Base-by-base conservation (phyloP, 495 filamentous ascomycete genomes). In the Aspergillus bertholletiae region DNA sequence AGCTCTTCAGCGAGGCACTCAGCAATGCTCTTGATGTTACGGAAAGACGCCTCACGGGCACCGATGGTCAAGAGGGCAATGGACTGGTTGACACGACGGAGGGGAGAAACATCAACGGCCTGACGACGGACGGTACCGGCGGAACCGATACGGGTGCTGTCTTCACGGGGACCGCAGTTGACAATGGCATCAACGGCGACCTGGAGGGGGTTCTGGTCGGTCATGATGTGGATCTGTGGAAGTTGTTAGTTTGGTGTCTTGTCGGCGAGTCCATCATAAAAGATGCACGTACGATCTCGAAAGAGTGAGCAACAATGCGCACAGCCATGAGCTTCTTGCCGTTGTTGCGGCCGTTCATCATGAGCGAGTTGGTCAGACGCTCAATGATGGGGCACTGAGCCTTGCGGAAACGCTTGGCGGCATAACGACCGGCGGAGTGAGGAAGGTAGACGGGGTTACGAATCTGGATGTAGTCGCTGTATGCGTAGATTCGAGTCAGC, bases 331-430 rank as follows among this genome's bases (percentile, higher is more conserved):
- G 87, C 90, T 99, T 99, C 88, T 99, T 99, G 79, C 94, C 94
- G 89, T 96, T 97, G 87, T 99, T 99, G 79, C 94, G 95, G 73
- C 94, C 94, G 85, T 99, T 96, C 95, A 97, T 97, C 94, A 99
- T 99, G 65, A 99, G 86, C 23, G 94, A 97, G 86, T 99, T 99
- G 81, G 95, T 97, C 57, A 99, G 87, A 74, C 94, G 93, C 88
- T 99, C 94, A 67, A 99, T 96, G 84, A 99, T 97, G 64, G 94
- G 94, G 88, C 94, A 97, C 86, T 97, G 92, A 72, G 95, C 92
- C 86, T 99, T 99, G 81, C 94, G 88, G 90, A 99, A 99, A 66
- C 94, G 88, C 89, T 99, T 99, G 77, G 88, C 86, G 73, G 94
- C 94, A 82, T 97, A 97, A 69, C 94, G 92, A 73, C 94, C 94